Evolutionary conservation across 345 rosid genomes (phyloP), one percentile per base, ranked within the genome.

Genomic region (Heritiera fomes): DNA sequence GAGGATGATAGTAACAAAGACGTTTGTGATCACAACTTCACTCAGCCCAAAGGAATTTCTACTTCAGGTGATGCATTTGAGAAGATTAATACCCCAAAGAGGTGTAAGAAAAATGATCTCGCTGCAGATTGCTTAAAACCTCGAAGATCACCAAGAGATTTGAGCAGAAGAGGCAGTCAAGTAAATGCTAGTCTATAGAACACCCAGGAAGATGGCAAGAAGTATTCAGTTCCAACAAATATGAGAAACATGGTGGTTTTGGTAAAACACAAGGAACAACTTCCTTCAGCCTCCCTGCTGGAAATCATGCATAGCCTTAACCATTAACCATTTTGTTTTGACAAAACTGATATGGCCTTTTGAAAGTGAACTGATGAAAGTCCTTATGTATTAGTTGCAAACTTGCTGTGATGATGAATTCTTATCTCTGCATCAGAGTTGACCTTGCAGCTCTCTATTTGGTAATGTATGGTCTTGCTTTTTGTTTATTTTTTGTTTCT

Each of bases 101-200:
- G 76, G 58, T 59, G 41, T 7, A 60, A 67, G 75, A 79, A 81
- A 66, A 58, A 34, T 64, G 70, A 75, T 49, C 71, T 34, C 52
- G 58, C 64, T 40, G 62, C 61, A 28, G 85, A 80, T 66, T 83
- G 84, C 62, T 45, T 83, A 17, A 81, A 77, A 49, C 84, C 76
- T 74, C 82, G 90, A 80, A 80, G 85, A 73, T 84, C 91, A 64
- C 86, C 86, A 3, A 82, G 79, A 80, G 86, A 80, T 67, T 64
- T 80, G 55, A 79, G 83, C 77, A 84, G 76, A 80, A 46, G 32
- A 67, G 75, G 40, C 23, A 67, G 79, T 38, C 41, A 61, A 78
- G 58, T 32, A 43, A 69, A 59, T 78, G 75, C 64, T 40, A 75
- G 74, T 73, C 82, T 50, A 69, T 12, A 17, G 8, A 6, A 50